Evolutionary conservation across 169 alveolate species (phyloP), one percentile per base, ranked within the genome.

Genomic region (Eimeria praecox): DNA sequence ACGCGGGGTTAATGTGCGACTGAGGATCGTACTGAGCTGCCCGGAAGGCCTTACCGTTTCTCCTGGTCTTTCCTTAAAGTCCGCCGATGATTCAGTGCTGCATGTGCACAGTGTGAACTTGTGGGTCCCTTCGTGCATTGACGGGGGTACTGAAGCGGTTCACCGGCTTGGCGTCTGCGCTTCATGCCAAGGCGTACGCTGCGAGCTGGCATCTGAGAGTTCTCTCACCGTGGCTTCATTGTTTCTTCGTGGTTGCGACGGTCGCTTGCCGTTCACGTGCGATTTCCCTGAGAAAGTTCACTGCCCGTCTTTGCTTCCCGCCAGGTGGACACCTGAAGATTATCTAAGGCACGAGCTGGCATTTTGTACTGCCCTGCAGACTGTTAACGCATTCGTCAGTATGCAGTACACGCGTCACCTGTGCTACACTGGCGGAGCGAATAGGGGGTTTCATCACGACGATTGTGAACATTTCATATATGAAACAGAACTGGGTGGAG

Each of bases 121-220:
- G 83, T 87, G 94, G 94, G 83, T 87, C 80, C 94, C 94, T 27
- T 40, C 94, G 1, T 87, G 94, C 66, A 22, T 27, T 85, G 71
- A 22, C 18, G 16, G 35, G 24, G 75, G 30, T 24, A 18, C 27
- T 10, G 5, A n/a, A 27, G 24, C 52, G 0, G 42, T 56, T 5
- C 33, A 59, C 16, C 71, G 92, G 38, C 22, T 20, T 10, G 33
- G 49, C 30, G 8, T 9, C 1, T 87, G 94, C 44, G 8, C 66
- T 52, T 38, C 66, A n/a, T 87, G 94, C 27, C 94, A 87, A 49
- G 94, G 83, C 46, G 20, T 87, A 9, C 83, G 85, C 14, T 87
- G 94, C 46, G 94, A 59, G 62, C 27, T 59, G 92, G 56, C n/a
- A 10, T 30, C 92, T n/a, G 54, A 56, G 64, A 24, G 92, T 16